Evolutionary conservation across 495 filamentous ascomycete species (phyloP), one percentile per base, ranked within the genome.

Genomic region (Lasiosphaeriaceae sp.): DNA sequence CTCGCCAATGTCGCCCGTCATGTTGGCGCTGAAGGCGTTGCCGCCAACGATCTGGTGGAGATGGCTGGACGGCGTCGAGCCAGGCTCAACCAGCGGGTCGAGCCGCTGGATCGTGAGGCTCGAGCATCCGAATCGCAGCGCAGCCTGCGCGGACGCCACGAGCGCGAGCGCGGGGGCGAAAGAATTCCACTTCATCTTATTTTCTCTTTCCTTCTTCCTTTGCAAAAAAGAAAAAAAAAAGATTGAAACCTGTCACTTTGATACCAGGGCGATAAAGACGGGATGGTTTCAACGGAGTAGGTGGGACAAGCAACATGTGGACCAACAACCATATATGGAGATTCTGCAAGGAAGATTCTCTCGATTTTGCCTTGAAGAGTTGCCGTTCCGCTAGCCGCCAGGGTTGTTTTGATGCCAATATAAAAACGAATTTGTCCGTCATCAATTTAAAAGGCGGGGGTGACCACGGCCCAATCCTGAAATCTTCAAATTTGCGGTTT

Each of bases 41-140:
- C 75, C 75, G 24, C 75, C 75, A 0, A 76, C 73, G 14, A 78
- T 73, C 47, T 75, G 73, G 55, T 78, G 75, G 37, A 78, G 66
- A 54, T 78, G 76, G 3, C 74, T 55, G 2, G 74, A 73, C 3
- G 72, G 71, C 23, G 46, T 58, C 2, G 51, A 48, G 35, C 66
- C 71, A 11, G 71, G 70, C 64, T 74, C 64, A 44, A 74, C 76
- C 16, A 72, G 52, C 14, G 74, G 72, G 46, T 73, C 73, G 21
- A 78, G 56, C 14, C 75, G 70, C 48, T 78, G 75, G 52, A 76
- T 61, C 22, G 68, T 70, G 29, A 78, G 62, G 2, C 63, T 71
- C 23, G 73, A 71, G 58, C 75, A 78, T 55, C 69, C 71, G 56
- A 78, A 78, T 11, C 73, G 71, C 59, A 74, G 67, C 17, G 64